Percentiles rank a stretch among this genome's conserved stretches.
Conservation (phyloP, 2,329 filamentous ascomycete species). For the Colletotrichum endophyticum region DNA sequence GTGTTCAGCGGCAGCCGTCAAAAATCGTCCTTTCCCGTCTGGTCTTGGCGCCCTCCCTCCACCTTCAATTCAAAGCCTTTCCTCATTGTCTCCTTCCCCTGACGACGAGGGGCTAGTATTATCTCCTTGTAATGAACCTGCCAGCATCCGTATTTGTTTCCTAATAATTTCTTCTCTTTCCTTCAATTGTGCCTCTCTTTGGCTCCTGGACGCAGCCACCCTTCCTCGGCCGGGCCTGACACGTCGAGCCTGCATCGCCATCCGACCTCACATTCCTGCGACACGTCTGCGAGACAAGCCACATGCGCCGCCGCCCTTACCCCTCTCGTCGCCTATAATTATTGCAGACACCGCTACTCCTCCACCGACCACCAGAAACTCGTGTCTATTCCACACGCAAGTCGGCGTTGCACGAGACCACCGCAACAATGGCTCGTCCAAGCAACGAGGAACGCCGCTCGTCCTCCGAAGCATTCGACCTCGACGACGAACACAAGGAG, state of each 20-base stretch:
- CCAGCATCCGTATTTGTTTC: background rate
- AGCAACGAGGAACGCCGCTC: background rate
- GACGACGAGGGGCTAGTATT: background rate
- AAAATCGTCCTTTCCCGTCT: background rate
- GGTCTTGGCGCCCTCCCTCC: background rate
- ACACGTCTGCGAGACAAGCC: background rate
- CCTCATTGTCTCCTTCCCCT: background rate
- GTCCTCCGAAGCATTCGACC: slow-evolving; percentile 7
- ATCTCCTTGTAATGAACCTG: background rate
- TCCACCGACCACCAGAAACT: background rate
- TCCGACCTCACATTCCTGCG: background rate
- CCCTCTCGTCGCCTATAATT: background rate
- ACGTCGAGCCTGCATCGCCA: background rate
- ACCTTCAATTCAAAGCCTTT: background rate
- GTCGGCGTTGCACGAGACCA: background rate
- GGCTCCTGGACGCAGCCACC: background rate
- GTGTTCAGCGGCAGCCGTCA: background rate
- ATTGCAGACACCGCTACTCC: background rate
- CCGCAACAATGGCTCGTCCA: background rate
- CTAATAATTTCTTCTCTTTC: background rate
- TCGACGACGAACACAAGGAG: slow-evolving; percentile 9
- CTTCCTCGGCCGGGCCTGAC: background rate
- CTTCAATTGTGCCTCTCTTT: background rate
- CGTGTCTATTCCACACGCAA: background rate
- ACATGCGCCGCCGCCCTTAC: background rate